These are phyloP conservation scores for Solanum bukasovii DNA, from an alignment of 257 asterid genomes.

Conservation along the genomic window DNA sequence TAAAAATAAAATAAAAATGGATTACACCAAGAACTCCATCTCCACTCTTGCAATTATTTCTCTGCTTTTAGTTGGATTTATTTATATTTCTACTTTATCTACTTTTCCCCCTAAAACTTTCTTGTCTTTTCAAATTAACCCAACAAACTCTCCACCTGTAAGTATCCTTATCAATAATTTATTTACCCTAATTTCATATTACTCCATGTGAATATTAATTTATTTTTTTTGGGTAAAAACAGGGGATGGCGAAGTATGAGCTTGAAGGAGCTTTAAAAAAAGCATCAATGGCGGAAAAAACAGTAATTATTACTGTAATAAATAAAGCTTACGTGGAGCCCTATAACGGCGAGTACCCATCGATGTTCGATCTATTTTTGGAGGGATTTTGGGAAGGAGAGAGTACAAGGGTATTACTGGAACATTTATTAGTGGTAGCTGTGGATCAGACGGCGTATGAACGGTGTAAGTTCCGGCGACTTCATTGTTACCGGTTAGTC, in stretches of 20 bases:
- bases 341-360: conserved; percentile 20
- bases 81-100: conserved; percentile 18
- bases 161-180: neutral
- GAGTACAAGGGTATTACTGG: conserved; percentile 28
- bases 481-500: conserved; percentile 46
- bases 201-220: neutral
- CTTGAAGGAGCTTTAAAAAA: conserved; percentile 32
- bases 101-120: conserved; percentile 5
- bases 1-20: neutral
- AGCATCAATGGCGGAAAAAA: conserved; percentile 48
- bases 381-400: conserved; percentile 82
- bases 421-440: conserved; percentile 46
- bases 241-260: conserved; percentile 13
- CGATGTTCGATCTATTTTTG: conserved; percentile 70
- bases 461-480: conserved; percentile 41
- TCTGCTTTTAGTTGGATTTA: conserved; percentile 8
- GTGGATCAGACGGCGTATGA: conserved; percentile 52
- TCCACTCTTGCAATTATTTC: conserved; percentile 19
- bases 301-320: conserved; percentile 46
- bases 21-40: conserved; percentile 17
- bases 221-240: neutral
- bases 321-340: conserved; percentile 66
- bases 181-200: neutral
- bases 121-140: neutral
- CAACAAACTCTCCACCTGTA: neutral